Percentiles rank a stretch among this genome's conserved stretches.
phyloP scores from a whole-genome alignment of 2,329 filamentous ascomycete genomes.

The Aureobasidium mangrovei region DNA sequence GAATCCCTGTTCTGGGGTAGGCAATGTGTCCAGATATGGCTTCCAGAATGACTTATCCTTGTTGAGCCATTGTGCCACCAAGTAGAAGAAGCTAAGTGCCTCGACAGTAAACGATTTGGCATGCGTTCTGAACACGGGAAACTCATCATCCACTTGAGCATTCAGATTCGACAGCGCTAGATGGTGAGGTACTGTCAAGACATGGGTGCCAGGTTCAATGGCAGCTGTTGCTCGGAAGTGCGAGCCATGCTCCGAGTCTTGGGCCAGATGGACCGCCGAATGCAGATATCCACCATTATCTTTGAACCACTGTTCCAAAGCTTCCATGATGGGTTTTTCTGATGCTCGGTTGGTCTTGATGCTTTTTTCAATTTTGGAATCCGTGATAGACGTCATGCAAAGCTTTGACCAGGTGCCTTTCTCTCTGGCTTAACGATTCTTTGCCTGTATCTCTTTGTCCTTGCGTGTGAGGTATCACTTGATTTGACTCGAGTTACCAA shows the following conservation, averaged over 20 bases:
- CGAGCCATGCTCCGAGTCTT: conserved; percentile 21
- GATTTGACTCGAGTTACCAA: too few relatives aligned
- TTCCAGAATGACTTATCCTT: conserved; percentile 29
- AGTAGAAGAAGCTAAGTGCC: conserved; percentile 29
- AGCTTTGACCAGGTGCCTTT: too few relatives aligned
- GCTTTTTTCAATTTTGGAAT: background rate
- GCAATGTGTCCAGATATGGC: conserved; percentile 29
- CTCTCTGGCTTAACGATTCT: too few relatives aligned
- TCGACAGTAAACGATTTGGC: conserved; percentile 23
- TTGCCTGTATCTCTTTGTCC: too few relatives aligned
- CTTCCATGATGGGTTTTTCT: conserved; percentile 1
- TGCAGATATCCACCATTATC: conserved; percentile 25
- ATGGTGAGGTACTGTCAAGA: conserved; percentile 26
- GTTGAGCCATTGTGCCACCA: conserved; percentile 28
- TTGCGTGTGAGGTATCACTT: too few relatives aligned
- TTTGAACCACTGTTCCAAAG: conserved; percentile 25
- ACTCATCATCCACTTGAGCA: conserved; percentile 28
- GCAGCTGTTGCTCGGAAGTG: conserved; percentile 19
- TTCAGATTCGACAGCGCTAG: conserved; percentile 30
- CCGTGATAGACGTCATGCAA: background rate
- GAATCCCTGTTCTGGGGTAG: conserved; percentile 24
- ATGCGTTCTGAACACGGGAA: conserved; percentile 23
- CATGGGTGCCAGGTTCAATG: conserved; percentile 17
- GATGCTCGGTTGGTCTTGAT: background rate
- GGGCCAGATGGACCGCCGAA: conserved; percentile 20